A percentile compares a stretch with the other conserved stretches of the same genome.
phyloP scores from a whole-genome alignment of 2,329 filamentous ascomycete species.

The Cladosporium cucumerinum region DNA sequence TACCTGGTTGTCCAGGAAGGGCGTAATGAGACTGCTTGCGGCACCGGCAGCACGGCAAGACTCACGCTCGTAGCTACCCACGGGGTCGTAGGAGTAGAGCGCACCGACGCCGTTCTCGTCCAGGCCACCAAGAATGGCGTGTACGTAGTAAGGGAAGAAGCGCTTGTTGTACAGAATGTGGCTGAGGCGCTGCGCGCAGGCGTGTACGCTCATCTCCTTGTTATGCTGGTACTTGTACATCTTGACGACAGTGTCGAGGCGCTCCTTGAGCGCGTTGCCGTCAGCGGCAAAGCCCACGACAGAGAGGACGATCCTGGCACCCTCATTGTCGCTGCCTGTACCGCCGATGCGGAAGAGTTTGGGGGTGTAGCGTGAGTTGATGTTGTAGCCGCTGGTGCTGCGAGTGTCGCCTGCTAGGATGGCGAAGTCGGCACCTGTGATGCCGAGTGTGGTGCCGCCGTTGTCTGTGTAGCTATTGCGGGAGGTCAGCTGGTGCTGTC shows the following conservation, averaged over 20 bases:
- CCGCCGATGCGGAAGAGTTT: slow-evolving; percentile 98
- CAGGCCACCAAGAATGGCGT: slow-evolving; percentile 87
- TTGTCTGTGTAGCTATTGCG: slow-evolving; percentile 85
- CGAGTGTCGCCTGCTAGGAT: slow-evolving; percentile 97
- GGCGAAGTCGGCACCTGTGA: slow-evolving; percentile 88
- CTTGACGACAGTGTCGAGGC: slow-evolving; percentile 90
- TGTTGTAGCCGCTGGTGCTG: slow-evolving; percentile 94
- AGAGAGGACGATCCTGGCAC: slow-evolving; percentile 82
- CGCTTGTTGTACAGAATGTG: slow-evolving; percentile 97
- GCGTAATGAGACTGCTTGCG: slow-evolving; percentile 92
- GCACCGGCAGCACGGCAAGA: slow-evolving; percentile 92
- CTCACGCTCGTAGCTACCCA: slow-evolving; percentile 95
- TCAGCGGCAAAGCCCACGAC: slow-evolving; percentile 96
- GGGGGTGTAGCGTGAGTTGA: slow-evolving; percentile 92
- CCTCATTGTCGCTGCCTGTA: slow-evolving; percentile 77
- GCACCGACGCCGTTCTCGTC: slow-evolving; percentile 94
- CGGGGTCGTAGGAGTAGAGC: slow-evolving; percentile 95
- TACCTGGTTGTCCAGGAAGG: slow-evolving; percentile 98
- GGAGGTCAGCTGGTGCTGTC: slow-evolving; percentile 11
- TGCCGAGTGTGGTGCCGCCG: slow-evolving; percentile 91
- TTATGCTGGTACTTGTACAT: slow-evolving; percentile 99
- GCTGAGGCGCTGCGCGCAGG: slow-evolving; percentile 89
- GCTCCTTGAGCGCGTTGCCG: slow-evolving; percentile 88
- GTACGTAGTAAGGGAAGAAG: slow-evolving; percentile 98
- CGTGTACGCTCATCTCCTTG: slow-evolving; percentile 91